These are phyloP conservation scores for Oxytropis ochrocephala DNA, from an alignment of 306 rosid genomes.

Conservation along the genomic window DNA sequence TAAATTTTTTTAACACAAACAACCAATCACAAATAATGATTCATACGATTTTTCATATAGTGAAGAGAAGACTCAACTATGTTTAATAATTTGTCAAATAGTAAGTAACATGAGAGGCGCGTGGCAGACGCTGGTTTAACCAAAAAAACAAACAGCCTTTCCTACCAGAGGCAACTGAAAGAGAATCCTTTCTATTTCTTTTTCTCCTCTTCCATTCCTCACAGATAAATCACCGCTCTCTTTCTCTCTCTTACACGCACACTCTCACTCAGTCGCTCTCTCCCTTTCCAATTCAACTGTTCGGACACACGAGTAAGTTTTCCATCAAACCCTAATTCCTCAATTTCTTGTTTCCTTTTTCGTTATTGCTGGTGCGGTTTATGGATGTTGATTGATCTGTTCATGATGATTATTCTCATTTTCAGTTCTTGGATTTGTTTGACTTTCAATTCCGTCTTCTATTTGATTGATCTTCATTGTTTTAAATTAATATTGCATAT, in stretches of 20 bases:
- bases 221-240: neutral
- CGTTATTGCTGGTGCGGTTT: neutral
- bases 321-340: constrained; percentile 19
- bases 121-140: constrained; percentile 15
- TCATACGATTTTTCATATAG: no score
- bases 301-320: constrained; percentile 6
- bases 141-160: neutral
- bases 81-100: no score
- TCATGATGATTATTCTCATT: neutral
- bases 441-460: neutral
- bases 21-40: no score
- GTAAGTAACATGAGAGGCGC: neutral
- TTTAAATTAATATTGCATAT: neutral
- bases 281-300: neutral
- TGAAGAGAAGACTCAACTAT: no score
- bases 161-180: constrained; percentile 7
- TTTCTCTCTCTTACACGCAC: neutral
- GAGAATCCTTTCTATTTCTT: neutral
- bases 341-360: neutral
- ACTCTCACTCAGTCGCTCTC: neutral
- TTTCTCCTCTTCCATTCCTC: neutral
- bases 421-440: neutral
- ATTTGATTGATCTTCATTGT: neutral
- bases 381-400: neutral
- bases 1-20: no score